phyloP scores from a whole-genome alignment of 371 early-diverging fungal genomes.

The Lichtheimia hyalospora region DNA sequence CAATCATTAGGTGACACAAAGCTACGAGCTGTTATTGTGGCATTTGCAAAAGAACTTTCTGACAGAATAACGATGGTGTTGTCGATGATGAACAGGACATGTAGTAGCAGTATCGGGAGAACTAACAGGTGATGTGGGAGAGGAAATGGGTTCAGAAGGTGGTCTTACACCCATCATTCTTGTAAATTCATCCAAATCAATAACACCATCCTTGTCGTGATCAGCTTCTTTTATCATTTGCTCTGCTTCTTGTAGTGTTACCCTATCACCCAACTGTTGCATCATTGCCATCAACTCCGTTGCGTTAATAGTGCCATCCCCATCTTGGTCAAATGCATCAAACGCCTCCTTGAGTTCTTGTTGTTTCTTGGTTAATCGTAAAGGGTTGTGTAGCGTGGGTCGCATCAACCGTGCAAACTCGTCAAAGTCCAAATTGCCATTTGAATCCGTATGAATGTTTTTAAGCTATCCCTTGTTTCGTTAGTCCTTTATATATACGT shows the following conservation, averaged over 20 bases:
- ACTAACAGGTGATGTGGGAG: constrained; percentile 6
- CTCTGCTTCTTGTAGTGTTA: constrained; percentile 32
- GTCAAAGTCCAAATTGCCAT: constrained; percentile 35
- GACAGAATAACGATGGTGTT: constrained; percentile 28
- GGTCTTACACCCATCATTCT: constrained; percentile 43
- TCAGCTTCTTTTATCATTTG: constrained; percentile 45
- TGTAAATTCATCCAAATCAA: constrained; percentile 40
- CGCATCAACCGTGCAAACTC: constrained; percentile 44
- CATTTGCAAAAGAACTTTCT: constrained; percentile 33
- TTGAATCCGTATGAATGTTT: constrained; percentile 14
- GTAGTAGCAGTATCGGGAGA: neutral
- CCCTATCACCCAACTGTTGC: constrained; percentile 42
- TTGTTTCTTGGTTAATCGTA: constrained; percentile 19
- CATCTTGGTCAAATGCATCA: constrained; percentile 45
- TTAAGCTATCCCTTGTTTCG: constrained; percentile 11
- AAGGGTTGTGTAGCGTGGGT: constrained; percentile 37
- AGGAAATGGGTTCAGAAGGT: neutral
- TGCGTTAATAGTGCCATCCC: constrained; percentile 39
- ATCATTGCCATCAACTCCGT: constrained; percentile 44
- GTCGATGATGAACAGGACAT: constrained; percentile 13
- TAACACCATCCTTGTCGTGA: constrained; percentile 39
- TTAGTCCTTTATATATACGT: neutral
- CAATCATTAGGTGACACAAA: neutral
- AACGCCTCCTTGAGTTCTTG: constrained; percentile 45
- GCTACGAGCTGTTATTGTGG: constrained; percentile 10